Conservation (phyloP, 2,329 filamentous ascomycete genomes). For the Fusarium denticulatum region DNA sequence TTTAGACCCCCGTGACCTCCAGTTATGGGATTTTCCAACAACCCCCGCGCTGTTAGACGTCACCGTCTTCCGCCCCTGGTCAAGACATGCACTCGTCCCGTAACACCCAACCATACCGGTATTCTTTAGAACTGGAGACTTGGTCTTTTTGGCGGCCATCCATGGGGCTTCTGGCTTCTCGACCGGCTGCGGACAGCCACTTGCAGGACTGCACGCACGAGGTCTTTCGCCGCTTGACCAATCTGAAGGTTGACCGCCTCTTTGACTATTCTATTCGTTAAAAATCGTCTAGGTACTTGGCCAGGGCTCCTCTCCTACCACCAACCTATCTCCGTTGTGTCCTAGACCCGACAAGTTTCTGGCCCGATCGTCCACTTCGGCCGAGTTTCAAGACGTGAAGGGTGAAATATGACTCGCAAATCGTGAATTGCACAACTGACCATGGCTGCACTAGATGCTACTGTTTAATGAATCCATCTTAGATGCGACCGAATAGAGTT, state of each 20-base stretch:
- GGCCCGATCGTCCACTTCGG: conserved; percentile 21
- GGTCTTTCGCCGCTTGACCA: conserved; percentile 32
- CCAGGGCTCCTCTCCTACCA: conserved; percentile 12
- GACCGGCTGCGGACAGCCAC: conserved; percentile 35
- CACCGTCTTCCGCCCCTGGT: conserved; percentile 23
- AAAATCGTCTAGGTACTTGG: conserved; percentile 20
- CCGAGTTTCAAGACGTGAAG: conserved; percentile 20
- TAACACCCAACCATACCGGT: conserved; percentile 23
- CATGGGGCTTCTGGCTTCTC: conserved; percentile 33
- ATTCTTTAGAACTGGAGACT: conserved; percentile 29
- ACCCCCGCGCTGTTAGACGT: conserved; percentile 39
- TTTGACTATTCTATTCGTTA: conserved; percentile 34
- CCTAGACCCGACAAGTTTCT: conserved; percentile 25
- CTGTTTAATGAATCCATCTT: conserved; percentile 43
- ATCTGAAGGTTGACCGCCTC: conserved; percentile 42
- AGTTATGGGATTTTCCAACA: conserved; percentile 16
- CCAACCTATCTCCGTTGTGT: conserved; percentile 21
- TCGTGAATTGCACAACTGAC: conserved; percentile 29
- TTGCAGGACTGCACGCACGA: conserved; percentile 33
- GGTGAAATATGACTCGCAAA: conserved; percentile 37
- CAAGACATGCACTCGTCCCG: conserved; percentile 20
- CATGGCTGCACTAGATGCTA: conserved; percentile 36
- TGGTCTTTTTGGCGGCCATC: conserved; percentile 22
- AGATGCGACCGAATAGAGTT: conserved; percentile 38
- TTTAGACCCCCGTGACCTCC: conserved; percentile 35